Evolutionary conservation across 139 green algal species (phyloP), one percentile per base, ranked within the genome.

Genomic region (Haematococcus sp.): DNA sequence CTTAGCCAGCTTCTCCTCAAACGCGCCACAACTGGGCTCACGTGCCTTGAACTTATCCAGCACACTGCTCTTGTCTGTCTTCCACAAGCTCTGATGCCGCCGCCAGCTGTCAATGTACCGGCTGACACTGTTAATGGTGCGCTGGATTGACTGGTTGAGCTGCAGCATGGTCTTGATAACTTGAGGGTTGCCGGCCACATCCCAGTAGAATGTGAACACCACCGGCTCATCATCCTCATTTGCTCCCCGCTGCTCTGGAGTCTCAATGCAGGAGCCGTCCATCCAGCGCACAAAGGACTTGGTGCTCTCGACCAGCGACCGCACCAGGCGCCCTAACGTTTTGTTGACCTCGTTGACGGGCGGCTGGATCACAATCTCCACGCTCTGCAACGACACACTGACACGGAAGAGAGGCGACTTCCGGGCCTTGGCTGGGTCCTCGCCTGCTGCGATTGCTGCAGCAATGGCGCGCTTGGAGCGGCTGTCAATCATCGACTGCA

Each of bases 241-340:
- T 19, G 63, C 56, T 20, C 76, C 83, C 23, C 71, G 71, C 76
- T 93, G 84, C 68, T 90, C 82, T 1, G 90, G 89, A 15, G 89
- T 86, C 81, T 97, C 91, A 1, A 96, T 58, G 84, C 93, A 98
- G 11, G 91, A 93, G 63, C 90, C 90, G 76, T 97, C 90, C 92
- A 96, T 96, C 92, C 93, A 98, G 27, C 93, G 81, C 69, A 94
- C 83, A 83, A 98, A 97, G 1, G 84, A 65, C 75, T 91, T 90
- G 51, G 79, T 85, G 76, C 78, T 85, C 80, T 96, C 89, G 19
- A 91, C 87, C 69, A 94, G 54, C 66, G 81, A 90, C 68, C 85
- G 81, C 46, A 90, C 78, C 63, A 94, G 73, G 3, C 84, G 79
- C 1, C 75, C 79, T 44, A 96, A 70, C 34, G 88, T 63, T 76